Base-by-base conservation (phyloP, 352 stramenopile genomes). In the Pythium brachiatum region DNA sequence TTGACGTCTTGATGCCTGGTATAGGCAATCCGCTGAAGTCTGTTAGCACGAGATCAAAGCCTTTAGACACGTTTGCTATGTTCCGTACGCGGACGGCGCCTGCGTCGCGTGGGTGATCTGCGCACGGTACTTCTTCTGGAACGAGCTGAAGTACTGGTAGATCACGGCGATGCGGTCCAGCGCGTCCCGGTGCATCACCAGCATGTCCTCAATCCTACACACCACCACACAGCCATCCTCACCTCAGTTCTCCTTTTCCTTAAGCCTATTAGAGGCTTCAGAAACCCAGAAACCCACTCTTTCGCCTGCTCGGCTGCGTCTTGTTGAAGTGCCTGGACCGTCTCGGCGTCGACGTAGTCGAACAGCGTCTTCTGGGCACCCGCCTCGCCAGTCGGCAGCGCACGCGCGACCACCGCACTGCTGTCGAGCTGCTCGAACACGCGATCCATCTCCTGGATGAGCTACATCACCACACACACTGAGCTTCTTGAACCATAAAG, bases 261-360 rank as follows among this genome's bases (percentile, higher is more conserved):
- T n/a, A n/a, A n/a, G n/a, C n/a, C n/a, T n/a, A 57, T 36, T 9
- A n/a, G 15, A 12, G 9, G 21, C n/a, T 3, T 26, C 29, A 61
- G 18, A 3, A 36, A 54, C 16, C 5, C 16, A 18, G 5, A 25
- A 20, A 69, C 73, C 26, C 53, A 90, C 81, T 90, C 83, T 62
- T 80, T 89, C 20, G 75, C 77, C 62, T 90, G 86, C 32, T 90
- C 78, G 18, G 83, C 51, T 18, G 86, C 76, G 55, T 95, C 83
- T 41, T 90, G 82, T 56, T 95, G 82, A 16, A 95, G 58, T 6
- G 80, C 83, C 39, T 88, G 73, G 13, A 95, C 86, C 7, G 86
- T 91, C 46, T 93, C 86, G 2, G 83, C 81, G 52, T 95, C 86
- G 3, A 95, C 66, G 64, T 90, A 95, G 69, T 95, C 86, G 43